These are phyloP conservation scores for Orbilia ellipsospora DNA, from an alignment of 2,329 filamentous ascomycete species.

Conservation along the genomic window DNA sequence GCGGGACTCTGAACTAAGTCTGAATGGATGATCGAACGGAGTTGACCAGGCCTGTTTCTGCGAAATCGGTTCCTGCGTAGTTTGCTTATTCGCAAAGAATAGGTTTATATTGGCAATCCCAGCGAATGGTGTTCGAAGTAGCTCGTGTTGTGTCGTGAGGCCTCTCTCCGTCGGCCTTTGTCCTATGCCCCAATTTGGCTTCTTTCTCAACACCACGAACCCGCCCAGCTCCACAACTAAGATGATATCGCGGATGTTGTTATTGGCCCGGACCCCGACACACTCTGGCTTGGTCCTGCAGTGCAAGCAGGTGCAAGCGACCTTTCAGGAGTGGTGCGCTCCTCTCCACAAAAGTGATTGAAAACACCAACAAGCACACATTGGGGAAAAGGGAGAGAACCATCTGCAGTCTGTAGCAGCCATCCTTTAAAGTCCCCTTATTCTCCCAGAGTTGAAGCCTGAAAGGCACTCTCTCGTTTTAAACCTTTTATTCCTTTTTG, in stretches of 20 bases:
- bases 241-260: slow-evolving; percentile 41
- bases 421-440: slow-evolving; percentile 51
- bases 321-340: slow-evolving; percentile 22
- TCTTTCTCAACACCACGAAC: slow-evolving; percentile 20
- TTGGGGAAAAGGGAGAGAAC: neutral
- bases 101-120: neutral
- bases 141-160: slow-evolving; percentile 25
- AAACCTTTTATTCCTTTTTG: slow-evolving; percentile 41
- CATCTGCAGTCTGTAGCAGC: slow-evolving; percentile 10
- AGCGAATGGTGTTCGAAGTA: slow-evolving; percentile 22
- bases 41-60: slow-evolving; percentile 7
- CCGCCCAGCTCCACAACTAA: slow-evolving; percentile 27
- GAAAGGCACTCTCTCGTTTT: slow-evolving; percentile 46
- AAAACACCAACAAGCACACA: slow-evolving; percentile 31
- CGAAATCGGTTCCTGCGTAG: slow-evolving; percentile 50
- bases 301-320: slow-evolving; percentile 24
- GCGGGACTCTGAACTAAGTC: neutral
- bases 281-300: slow-evolving; percentile 15
- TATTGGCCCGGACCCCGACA: slow-evolving; percentile 39
- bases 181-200: slow-evolving; percentile 33
- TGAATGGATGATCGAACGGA: no score
- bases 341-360: slow-evolving; percentile 43
- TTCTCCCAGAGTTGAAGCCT: slow-evolving; percentile 43
- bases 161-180: slow-evolving; percentile 49
- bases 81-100: slow-evolving; percentile 31